phyloP scores from a whole-genome alignment of 352 stramenopile species.

The Blastocystis sp. region DNA sequence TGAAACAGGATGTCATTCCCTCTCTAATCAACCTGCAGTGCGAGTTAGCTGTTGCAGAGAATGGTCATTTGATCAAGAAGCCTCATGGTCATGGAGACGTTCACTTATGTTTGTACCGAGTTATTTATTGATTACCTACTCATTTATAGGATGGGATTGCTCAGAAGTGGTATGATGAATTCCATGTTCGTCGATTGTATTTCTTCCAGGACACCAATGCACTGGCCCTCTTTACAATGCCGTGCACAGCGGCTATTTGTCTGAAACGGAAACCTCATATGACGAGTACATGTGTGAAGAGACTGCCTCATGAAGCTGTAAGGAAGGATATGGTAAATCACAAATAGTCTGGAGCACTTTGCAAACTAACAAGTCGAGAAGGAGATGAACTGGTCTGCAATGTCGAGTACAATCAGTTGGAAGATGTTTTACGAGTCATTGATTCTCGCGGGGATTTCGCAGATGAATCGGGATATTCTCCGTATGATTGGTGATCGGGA shows the following conservation, averaged over 20 bases:
- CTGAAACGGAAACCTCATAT: background rate
- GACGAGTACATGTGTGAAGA: background rate
- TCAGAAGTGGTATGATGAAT: conserved; percentile 74
- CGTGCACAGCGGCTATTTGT: conserved; percentile 68
- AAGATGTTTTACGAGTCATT: conserved; percentile 80
- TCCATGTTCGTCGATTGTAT: conserved; percentile 81
- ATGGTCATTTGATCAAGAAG: conserved; percentile 78
- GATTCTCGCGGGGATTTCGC: conserved; percentile 76
- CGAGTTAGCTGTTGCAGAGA: conserved; percentile 76
- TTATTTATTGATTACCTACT: background rate
- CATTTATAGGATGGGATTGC: conserved; percentile 75
- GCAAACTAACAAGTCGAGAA: conserved; percentile 74
- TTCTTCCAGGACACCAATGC: conserved; percentile 84
- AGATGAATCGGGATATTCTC: conserved; percentile 77
- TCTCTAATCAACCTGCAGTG: conserved; percentile 80
- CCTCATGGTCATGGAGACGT: conserved; percentile 96
- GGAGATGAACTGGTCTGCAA: conserved; percentile 80
- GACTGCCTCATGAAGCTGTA: conserved; percentile 6
- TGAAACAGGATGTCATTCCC: conserved; percentile 95
- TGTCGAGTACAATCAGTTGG: conserved; percentile 91
- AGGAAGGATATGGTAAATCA: background rate
- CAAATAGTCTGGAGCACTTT: conserved; percentile 78
- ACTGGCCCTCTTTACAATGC: conserved; percentile 70
- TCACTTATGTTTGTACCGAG: conserved; percentile 83
- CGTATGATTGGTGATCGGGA: conserved; percentile 71